Evolutionary conservation across 306 rosid species (phyloP).

Genomic region (Myrica gale): DNA sequence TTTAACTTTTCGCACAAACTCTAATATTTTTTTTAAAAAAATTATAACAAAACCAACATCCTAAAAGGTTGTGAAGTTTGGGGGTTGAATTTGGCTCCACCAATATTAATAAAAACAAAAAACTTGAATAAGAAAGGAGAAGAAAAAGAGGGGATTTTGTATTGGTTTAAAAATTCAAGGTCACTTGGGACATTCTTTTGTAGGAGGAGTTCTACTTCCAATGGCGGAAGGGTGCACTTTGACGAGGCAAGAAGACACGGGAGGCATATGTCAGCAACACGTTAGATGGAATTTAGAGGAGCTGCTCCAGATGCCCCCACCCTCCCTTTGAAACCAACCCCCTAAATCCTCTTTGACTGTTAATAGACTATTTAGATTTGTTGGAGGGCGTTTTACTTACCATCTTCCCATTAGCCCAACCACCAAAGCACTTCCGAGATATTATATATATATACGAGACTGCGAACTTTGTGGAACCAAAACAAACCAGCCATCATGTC

Average conservation of each 20-base stretch:
- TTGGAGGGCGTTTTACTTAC: slow-evolving; percentile 66
- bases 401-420: slow-evolving; percentile 38
- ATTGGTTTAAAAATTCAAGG: background rate
- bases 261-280: slow-evolving; percentile 27
- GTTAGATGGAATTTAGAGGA: slow-evolving; percentile 39
- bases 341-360: slow-evolving; percentile 14
- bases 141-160: background rate
- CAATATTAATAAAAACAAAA: too few relatives aligned
- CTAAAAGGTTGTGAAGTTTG: background rate
- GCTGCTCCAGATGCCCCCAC: slow-evolving; percentile 38
- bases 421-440: background rate
- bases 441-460: slow-evolving; percentile 12
- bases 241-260: background rate
- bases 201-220: too few relatives aligned
- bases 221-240: background rate
- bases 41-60: too few relatives aligned
- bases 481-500: slow-evolving; percentile 33
- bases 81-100: background rate
- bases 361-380: slow-evolving; percentile 63
- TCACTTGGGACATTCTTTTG: background rate
- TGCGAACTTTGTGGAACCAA: background rate
- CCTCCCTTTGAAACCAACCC: slow-evolving; percentile 20
- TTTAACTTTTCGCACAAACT: too few relatives aligned
- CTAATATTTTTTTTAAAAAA: too few relatives aligned
- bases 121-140: too few relatives aligned